Base-by-base conservation (phyloP, 805 yeast genomes). In the Kluyveromyces siamensis region DNA sequence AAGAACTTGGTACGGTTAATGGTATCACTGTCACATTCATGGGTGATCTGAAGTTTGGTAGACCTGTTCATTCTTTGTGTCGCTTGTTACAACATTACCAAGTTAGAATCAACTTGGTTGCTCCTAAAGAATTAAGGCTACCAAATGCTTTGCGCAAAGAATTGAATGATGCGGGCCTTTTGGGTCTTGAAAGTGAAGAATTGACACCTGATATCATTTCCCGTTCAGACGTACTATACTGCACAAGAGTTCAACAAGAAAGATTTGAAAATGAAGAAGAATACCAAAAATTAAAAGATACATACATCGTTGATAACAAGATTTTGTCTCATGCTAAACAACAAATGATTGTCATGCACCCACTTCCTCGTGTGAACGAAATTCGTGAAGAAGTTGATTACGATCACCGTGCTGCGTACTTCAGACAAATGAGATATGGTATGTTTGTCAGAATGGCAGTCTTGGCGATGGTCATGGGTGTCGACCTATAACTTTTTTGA, bases 371-470 rank as follows among this genome's bases (percentile, higher is more conserved):
- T 71, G 90, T 88, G 56, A 84, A 81, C 62, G 99, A 93, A 73
- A 91, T 93, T 60, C 86, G 86, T 63, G 98, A 90, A 72, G 99
- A 93, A 74, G 98, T 93, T 62, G 99, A 93, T 69, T 93, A 91
- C 65, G 99, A 93, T 72, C 97, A 91, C 71, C 86, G 99, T 70
- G 98, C 99, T 56, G 98, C 99, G 51, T 93, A 93, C 75, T 93
- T 93, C 79, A 86, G 99, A 80, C 98, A 93, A 76, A 93, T 93
- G 99, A 85, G 95, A 70, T 91, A 93, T 67, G 99, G 99, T 53
- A 76, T 93, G 68, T 93, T 84, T 66, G 96, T 95, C 43, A 89
- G 99, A 78, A 93, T 93, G 99, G 99, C 99, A 10, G 75, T 93
- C 60, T 78, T 93, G 66, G 96, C 98, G 48, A 85, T 93, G 96